Percentiles rank a stretch among this genome's conserved stretches.
Conservation (phyloP, 805 yeast species). For the Kurtzmaniella cleridarum region DNA sequence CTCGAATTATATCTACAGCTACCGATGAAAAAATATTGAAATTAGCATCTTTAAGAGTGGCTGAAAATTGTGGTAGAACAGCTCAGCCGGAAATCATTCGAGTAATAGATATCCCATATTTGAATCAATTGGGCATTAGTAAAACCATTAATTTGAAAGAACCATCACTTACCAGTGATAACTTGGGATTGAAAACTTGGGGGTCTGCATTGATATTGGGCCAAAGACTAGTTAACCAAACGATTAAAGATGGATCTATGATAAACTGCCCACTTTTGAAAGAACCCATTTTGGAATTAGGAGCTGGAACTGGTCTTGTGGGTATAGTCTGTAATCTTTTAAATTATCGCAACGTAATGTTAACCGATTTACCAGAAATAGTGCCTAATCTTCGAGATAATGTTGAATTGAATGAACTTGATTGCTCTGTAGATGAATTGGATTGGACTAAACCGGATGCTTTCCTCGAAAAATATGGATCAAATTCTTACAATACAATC, state of each 20-base stretch:
- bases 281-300: slow-evolving; percentile 61
- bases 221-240: slow-evolving; percentile 37
- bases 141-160: slow-evolving; percentile 47
- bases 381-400: slow-evolving; percentile 62
- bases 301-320: slow-evolving; percentile 90
- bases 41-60: slow-evolving; percentile 57
- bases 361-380: slow-evolving; percentile 81
- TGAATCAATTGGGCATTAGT: slow-evolving; percentile 17
- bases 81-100: slow-evolving; percentile 73
- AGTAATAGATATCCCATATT: slow-evolving; percentile 43
- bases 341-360: slow-evolving; percentile 39
- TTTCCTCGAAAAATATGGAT: slow-evolving; percentile 22
- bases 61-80: slow-evolving; percentile 80
- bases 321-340: slow-evolving; percentile 64
- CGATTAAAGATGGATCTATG: slow-evolving; percentile 7
- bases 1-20: slow-evolving; percentile 43
- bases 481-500: slow-evolving; percentile 48
- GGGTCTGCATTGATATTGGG: slow-evolving; percentile 80
- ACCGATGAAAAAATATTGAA: slow-evolving; percentile 39
- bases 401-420: slow-evolving; percentile 42
- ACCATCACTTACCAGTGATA: slow-evolving; percentile 83
- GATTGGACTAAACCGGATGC: slow-evolving; percentile 73
- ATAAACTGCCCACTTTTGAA: slow-evolving; percentile 4
- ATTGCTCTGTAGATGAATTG: slow-evolving; percentile 43
- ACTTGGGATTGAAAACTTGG: slow-evolving; percentile 92